Base-by-base conservation (phyloP, 1,284 basidiomycete species). In the Sporisorium sorghi region DNA sequence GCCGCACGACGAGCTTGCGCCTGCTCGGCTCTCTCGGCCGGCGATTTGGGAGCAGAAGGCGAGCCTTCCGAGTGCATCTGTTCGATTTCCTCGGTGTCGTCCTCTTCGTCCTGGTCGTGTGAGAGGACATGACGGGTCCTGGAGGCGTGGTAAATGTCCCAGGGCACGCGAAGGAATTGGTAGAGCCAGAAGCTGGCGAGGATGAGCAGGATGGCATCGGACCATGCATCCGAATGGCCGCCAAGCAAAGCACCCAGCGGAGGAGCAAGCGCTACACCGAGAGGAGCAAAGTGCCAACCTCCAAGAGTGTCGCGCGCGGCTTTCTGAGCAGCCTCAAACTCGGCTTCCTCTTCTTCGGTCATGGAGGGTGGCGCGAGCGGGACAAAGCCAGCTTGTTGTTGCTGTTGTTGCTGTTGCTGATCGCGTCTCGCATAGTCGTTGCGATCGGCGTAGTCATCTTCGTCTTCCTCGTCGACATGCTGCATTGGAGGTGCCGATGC, bases 251-350 rank as follows among this genome's bases (percentile, higher is more conserved):
- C 70, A 9, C 74, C 73, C 5, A 80, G 49, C n/a, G 80, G 76
- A 10, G 80, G 80, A 1, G 69, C 73, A 40, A 82, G 58, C 6
- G 79, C 80, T n/a, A 81, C 63, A 23, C 69, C 44, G 24, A 82
- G 71, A 9, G 79, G 80, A 17, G 73, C 75, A 43, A 65, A 75
- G 55, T 82, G 80, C 79, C 79, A 82, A 14, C 76, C 77, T 40
- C 80, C 70, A 14, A 81, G 65, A 1, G 60, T 63, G 12, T 68
- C 63, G 33, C 52, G 46, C 5, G 66, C 69, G 6, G 66, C 58
- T 28, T 53, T 61, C 30, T 70, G 67, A 87, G 87, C 57, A 93
- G 94, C 28, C 92, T 97, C 80, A 93, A 90, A 82, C 28, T 88
- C 91, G 47, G 78, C 85, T 33, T 85, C 48, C 35, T 76, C 73